These are phyloP conservation scores for Monosporascus sp. DNA, from an alignment of 2,329 filamentous ascomycete species.

Conservation along the genomic window DNA sequence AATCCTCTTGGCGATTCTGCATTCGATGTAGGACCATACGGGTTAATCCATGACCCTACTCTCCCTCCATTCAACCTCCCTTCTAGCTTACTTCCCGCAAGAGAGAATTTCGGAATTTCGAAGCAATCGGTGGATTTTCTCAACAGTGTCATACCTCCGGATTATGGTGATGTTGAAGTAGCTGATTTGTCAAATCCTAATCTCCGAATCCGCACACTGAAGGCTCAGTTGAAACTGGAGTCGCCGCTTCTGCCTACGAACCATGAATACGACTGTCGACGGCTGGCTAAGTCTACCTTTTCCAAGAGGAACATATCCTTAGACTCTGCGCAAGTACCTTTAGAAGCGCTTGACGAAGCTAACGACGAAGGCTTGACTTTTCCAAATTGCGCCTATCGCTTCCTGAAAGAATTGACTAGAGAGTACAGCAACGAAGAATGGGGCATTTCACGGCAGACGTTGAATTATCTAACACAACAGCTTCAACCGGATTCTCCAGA, in stretches of 20 bases:
- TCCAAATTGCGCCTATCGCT: conserved; percentile 9
- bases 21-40: not conserved
- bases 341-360: conserved; percentile 16
- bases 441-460: conserved; percentile 14
- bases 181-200: not conserved
- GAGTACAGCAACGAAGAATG: conserved; percentile 15
- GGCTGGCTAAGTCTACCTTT: conserved; percentile 13
- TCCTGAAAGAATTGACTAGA: conserved; percentile 5
- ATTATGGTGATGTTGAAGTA: not conserved
- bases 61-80: conserved; percentile 16
- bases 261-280: conserved; percentile 20
- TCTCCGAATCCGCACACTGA: conserved; percentile 1
- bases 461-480: conserved; percentile 12
- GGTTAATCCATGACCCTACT: conserved; percentile 1
- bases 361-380: conserved; percentile 22
- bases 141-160: conserved; percentile 5
- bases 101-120: conserved; percentile 14
- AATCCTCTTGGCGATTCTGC: not conserved
- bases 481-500: conserved; percentile 13
- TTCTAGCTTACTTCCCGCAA: not conserved
- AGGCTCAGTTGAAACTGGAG: conserved; percentile 19
- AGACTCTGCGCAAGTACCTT: conserved; percentile 15
- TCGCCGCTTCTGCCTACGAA: conserved; percentile 19
- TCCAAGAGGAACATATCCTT: conserved; percentile 9
- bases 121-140: conserved; percentile 13